phyloP scores from a whole-genome alignment of 768 basidiomycete species.

The Piloderma croceum region DNA sequence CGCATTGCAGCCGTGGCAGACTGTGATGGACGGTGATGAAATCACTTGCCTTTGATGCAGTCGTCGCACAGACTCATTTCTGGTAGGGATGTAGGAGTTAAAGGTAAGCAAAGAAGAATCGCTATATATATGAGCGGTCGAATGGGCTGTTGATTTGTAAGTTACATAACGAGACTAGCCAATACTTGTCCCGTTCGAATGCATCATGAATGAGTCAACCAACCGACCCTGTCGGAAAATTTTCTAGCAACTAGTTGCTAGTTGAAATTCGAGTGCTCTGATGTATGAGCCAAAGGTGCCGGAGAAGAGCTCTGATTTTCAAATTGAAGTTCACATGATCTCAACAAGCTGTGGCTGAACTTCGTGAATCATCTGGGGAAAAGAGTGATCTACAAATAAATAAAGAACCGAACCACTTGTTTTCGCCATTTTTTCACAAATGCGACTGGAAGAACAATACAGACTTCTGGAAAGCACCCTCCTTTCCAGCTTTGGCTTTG shows the following conservation, averaged over 20 bases:
- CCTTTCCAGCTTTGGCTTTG: slow-evolving; percentile 31
- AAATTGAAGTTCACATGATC: no score
- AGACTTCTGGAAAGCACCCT: slow-evolving; percentile 34
- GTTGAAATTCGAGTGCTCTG: not conserved
- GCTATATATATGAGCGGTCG: no score
- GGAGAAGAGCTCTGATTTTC: not conserved
- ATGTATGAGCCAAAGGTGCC: not conserved
- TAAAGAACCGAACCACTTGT: not conserved
- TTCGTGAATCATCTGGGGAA: not conserved
- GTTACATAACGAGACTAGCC: no score
- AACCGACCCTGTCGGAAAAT: no score
- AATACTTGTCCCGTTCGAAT: no score
- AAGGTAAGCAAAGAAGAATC: no score
- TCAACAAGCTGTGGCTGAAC: no score
- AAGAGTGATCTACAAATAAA: not conserved
- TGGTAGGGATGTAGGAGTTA: no score
- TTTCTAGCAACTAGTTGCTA: no score
- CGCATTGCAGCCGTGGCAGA: not conserved
- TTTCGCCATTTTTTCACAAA: slow-evolving; percentile 10
- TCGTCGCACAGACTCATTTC: slow-evolving; percentile 56
- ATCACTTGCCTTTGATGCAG: slow-evolving; percentile 45
- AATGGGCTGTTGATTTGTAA: no score
- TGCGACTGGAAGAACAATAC: slow-evolving; percentile 32
- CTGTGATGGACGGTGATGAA: not conserved
- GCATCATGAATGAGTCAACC: no score